Evolutionary conservation across 208 protist species (phyloP).

Genomic region (Porcisia hertigi): DNA sequence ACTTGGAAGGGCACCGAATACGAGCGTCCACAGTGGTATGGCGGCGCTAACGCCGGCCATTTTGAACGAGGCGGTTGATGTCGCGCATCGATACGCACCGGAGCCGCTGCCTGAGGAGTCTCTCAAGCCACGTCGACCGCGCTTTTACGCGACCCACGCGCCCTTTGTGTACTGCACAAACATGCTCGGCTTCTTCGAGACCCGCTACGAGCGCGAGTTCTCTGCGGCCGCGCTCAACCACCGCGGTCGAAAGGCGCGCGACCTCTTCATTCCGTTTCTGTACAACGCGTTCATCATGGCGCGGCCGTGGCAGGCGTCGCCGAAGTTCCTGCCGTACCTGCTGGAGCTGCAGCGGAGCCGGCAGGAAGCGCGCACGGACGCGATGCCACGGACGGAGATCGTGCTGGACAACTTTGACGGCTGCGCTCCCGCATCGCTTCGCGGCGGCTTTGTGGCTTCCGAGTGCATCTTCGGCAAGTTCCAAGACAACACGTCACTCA

Average conservation of each 20-base stretch:
- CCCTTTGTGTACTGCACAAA: slow-evolving; percentile 70
- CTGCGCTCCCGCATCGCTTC: slow-evolving; percentile 42
- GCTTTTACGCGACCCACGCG: slow-evolving; percentile 49
- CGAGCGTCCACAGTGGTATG: too few species aligned
- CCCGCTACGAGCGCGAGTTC: slow-evolving; percentile 46
- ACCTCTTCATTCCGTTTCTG: slow-evolving; percentile 61
- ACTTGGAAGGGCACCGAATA: too few species aligned
- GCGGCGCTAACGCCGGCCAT: neutral
- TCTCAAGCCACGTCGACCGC: slow-evolving; percentile 9
- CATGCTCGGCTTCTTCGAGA: slow-evolving; percentile 49
- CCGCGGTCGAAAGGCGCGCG: slow-evolving; percentile 30
- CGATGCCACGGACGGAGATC: slow-evolving; percentile 18
- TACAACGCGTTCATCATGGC: too few species aligned
- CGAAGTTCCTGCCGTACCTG: slow-evolving; percentile 30
- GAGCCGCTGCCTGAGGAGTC: neutral
- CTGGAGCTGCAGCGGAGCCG: neutral
- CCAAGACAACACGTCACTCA: slow-evolving; percentile 18
- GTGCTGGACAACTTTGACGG: slow-evolving; percentile 55
- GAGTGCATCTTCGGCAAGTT: slow-evolving; percentile 38
- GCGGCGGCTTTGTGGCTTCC: too few species aligned
- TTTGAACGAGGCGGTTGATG: neutral
- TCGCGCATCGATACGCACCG: neutral
- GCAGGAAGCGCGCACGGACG: neutral
- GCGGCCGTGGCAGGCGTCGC: slow-evolving; percentile 56
- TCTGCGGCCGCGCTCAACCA: slow-evolving; percentile 29